phyloP scores from a whole-genome alignment of 805 yeast genomes.

The Saccharomyces jurei region DNA sequence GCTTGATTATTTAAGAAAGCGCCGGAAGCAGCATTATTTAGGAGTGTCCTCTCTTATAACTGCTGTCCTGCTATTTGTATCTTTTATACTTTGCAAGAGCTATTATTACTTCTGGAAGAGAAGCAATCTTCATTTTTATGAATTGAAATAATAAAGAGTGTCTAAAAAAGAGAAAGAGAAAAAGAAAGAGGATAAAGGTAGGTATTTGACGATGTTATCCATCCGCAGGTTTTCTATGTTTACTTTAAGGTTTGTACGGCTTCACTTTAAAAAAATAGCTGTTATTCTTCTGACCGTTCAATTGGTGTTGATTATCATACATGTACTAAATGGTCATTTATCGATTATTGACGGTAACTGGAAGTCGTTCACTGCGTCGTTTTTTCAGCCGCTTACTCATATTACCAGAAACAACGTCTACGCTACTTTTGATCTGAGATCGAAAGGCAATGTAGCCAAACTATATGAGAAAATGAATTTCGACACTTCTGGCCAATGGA shows the following conservation, averaged over 20 bases:
- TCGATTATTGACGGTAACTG: background rate
- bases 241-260: background rate
- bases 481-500: conserved; percentile 14
- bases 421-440: background rate
- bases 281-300: background rate
- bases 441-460: background rate
- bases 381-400: background rate
- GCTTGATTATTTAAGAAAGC: background rate
- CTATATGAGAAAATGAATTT: conserved; percentile 17
- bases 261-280: background rate
- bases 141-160: background rate
- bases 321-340: background rate
- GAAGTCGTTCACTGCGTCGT: background rate
- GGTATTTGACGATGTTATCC: background rate
- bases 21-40: background rate
- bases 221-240: background rate
- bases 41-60: background rate
- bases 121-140: background rate
- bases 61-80: background rate
- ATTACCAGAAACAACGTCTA: background rate
- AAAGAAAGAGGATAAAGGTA: background rate
- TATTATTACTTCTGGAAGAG: background rate
- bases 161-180: background rate
- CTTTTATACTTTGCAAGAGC: background rate
- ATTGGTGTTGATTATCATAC: background rate